Conservation (phyloP, 768 basidiomycete genomes). For the Neoboletus magnificus region DNA sequence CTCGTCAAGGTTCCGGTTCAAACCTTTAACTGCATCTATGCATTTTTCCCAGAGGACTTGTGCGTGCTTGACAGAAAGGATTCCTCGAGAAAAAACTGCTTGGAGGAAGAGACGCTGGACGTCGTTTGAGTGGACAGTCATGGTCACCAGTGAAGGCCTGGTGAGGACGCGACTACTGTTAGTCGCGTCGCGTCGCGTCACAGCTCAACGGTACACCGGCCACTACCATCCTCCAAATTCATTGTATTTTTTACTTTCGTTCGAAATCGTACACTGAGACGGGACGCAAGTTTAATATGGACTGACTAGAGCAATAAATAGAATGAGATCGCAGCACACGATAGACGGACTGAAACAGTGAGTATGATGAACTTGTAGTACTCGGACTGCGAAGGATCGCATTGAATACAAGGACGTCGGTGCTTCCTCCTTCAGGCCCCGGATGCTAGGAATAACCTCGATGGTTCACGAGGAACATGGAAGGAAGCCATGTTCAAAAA, state of each 20-base stretch:
- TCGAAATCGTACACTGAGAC: background rate
- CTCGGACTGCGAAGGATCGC: too few species aligned
- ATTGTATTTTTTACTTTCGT: background rate
- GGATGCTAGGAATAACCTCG: background rate
- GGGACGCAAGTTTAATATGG: background rate
- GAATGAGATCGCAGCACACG: background rate
- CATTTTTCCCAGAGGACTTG: conserved; percentile 66
- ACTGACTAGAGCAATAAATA: background rate
- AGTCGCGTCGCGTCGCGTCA: conserved; percentile 3
- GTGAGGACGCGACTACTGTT: background rate
- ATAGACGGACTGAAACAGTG: too few species aligned
- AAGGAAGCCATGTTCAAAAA: background rate
- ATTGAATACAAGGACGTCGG: too few species aligned
- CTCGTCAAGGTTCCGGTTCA: background rate
- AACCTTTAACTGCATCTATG: conserved; percentile 70
- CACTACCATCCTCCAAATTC: background rate
- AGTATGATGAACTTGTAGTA: too few species aligned
- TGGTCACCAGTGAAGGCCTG: too few species aligned
- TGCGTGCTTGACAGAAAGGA: conserved; percentile 63
- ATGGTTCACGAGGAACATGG: background rate
- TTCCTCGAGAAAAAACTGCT: conserved; percentile 66
- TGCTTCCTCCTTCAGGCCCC: background rate
- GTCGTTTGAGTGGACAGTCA: conserved; percentile 54
- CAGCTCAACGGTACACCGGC: too few species aligned
- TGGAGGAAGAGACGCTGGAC: conserved; percentile 79